phyloP scores from a whole-genome alignment of 495 filamentous ascomycete species.

The Staphylotrichum tortipilum region DNA sequence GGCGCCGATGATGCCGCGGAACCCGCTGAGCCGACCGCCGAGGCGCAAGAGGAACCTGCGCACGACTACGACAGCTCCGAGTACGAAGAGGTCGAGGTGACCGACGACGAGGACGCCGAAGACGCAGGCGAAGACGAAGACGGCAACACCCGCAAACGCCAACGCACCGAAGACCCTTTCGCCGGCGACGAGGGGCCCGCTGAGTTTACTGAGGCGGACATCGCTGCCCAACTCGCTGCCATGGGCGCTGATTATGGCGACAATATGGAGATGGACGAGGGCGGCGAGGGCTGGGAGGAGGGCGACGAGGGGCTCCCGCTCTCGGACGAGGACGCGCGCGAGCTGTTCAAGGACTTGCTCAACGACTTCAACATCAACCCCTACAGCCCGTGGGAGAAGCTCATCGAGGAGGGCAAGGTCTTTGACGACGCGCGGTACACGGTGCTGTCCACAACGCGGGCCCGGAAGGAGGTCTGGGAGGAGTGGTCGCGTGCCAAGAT shows the following conservation, averaged over 20 bases:
- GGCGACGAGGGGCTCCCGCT: constrained; percentile 58
- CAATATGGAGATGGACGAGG: constrained; percentile 54
- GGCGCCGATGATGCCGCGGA: constrained; percentile 2
- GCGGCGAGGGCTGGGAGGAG: constrained; percentile 60
- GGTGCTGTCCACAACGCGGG: constrained; percentile 68
- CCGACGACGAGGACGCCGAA: constrained; percentile 51
- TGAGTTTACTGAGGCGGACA: constrained; percentile 93
- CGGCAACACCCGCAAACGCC: constrained; percentile 53
- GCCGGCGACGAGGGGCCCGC: constrained; percentile 45
- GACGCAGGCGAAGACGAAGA: constrained; percentile 36
- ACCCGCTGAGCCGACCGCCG: background rate
- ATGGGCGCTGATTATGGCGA: constrained; percentile 74
- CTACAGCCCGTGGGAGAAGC: constrained; percentile 83
- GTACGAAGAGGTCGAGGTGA: constrained; percentile 85
- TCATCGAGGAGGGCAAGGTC: constrained; percentile 73
- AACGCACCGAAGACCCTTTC: constrained; percentile 49
- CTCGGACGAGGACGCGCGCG: constrained; percentile 57
- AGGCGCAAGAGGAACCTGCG: background rate
- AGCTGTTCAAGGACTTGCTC: constrained; percentile 78
- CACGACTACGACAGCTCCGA: constrained; percentile 46
- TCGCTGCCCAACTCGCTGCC: constrained; percentile 79
- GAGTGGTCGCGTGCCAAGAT: constrained; percentile 73
- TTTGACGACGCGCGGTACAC: constrained; percentile 83
- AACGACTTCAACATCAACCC: constrained; percentile 75
- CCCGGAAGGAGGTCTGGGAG: constrained; percentile 70